A percentile compares a stretch with the other conserved stretches of the same genome.
Evolutionary conservation across 192 early-diverging fungal genomes (phyloP).

Genomic region (Coemansia sp.): DNA sequence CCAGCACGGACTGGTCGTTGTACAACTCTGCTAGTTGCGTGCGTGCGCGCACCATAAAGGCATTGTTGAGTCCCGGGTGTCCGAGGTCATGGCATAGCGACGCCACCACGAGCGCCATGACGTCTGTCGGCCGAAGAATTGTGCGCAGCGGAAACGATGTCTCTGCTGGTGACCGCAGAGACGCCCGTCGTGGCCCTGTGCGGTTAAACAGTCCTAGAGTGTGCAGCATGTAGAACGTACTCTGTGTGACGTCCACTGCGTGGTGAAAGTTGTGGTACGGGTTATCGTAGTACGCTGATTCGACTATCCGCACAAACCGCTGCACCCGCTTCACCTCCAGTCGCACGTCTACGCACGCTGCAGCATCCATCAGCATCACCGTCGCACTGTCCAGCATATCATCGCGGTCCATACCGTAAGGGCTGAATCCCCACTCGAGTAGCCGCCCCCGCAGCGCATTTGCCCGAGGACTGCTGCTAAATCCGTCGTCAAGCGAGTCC

Average conservation of each 20-base stretch:
- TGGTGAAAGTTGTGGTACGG: constrained; percentile 96
- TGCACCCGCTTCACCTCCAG: constrained; percentile 59
- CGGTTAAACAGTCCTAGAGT: constrained; percentile 58
- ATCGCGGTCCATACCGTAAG: constrained; percentile 61
- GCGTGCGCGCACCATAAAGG: constrained; percentile 78
- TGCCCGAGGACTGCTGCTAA: constrained; percentile 35
- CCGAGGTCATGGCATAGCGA: constrained; percentile 80
- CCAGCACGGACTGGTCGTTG: constrained; percentile 91
- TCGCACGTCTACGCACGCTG: constrained; percentile 58
- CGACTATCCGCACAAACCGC: constrained; percentile 48
- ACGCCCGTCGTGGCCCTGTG: constrained; percentile 36
- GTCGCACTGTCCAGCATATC: constrained; percentile 68
- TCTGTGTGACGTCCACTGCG: constrained; percentile 92
- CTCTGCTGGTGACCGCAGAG: constrained; percentile 47
- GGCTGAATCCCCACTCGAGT: constrained; percentile 68
- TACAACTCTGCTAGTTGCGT: constrained; percentile 86
- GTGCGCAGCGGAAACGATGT: constrained; percentile 47
- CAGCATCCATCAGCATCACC: constrained; percentile 68
- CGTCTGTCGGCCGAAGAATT: constrained; percentile 56
- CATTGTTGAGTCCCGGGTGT: constrained; percentile 95
- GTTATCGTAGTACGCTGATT: constrained; percentile 62
- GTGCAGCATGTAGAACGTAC: constrained; percentile 79
- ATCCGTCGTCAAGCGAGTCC: constrained; percentile 23
- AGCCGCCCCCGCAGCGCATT: constrained; percentile 58
- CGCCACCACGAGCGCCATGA: constrained; percentile 73